Conservation (phyloP, 2,329 filamentous ascomycete genomes). For the Scortechinia acanthostroma region DNA sequence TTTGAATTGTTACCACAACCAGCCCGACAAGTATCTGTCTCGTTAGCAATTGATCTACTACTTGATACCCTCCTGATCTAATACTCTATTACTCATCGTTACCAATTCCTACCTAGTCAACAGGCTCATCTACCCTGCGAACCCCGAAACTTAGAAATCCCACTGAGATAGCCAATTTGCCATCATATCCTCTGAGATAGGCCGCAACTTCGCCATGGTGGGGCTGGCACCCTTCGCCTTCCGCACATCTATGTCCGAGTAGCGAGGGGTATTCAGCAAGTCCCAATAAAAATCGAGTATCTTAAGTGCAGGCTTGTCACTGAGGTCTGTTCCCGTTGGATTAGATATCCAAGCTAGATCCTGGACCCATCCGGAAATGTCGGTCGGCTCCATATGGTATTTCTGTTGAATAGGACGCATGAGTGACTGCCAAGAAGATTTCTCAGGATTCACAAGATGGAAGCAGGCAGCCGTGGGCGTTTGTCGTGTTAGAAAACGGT, state of each 20-base stretch:
- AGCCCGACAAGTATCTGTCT: too few relatives aligned
- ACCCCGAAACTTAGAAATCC: neutral
- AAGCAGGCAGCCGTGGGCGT: slow-evolving; percentile 3
- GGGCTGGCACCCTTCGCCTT: neutral
- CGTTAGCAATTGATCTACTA: too few relatives aligned
- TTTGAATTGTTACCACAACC: too few relatives aligned
- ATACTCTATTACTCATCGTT: too few relatives aligned
- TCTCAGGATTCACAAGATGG: slow-evolving; percentile 16
- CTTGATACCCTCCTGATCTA: too few relatives aligned
- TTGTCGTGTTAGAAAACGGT: neutral
- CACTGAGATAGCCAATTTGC: neutral
- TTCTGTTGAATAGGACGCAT: neutral
- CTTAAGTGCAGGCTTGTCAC: neutral
- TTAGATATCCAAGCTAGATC: neutral
- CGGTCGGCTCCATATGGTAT: neutral
- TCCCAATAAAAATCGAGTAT: neutral
- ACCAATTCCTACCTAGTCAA: too few relatives aligned
- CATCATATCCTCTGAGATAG: neutral
- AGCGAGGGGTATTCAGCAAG: neutral
- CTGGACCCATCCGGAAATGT: neutral
- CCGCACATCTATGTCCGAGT: neutral
- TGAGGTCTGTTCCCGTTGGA: neutral
- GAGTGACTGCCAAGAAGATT: neutral
- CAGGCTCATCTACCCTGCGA: too few relatives aligned
- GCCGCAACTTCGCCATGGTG: neutral